A percentile compares a stretch with the other conserved stretches of the same genome.
Evolutionary conservation across 1,139 yeast genomes (phyloP).

Genomic region (Yamadazyma dushanensis): DNA sequence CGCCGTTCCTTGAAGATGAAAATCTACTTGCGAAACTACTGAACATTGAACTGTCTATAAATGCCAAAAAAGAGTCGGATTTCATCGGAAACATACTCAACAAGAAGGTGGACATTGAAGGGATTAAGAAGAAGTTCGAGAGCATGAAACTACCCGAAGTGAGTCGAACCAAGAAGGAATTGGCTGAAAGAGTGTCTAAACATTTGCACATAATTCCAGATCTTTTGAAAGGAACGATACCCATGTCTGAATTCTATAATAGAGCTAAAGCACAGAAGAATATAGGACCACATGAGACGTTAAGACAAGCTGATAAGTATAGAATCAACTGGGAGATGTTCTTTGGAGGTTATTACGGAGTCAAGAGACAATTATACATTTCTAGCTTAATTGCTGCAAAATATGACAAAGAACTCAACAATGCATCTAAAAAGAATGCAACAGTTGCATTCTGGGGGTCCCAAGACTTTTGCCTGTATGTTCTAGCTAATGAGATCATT

Average conservation of each 20-base stretch:
- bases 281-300: constrained; percentile 39
- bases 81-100: constrained; percentile 2
- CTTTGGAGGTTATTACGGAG: constrained; percentile 65
- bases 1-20: neutral
- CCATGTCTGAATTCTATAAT: constrained; percentile 48
- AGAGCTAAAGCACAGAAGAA: constrained; percentile 42
- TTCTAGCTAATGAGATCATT: constrained; percentile 64
- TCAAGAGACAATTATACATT: constrained; percentile 53
- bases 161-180: constrained; percentile 22
- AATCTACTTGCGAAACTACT: neutral
- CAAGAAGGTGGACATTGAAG: constrained; percentile 13
- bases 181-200: constrained; percentile 26
- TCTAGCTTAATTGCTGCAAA: constrained; percentile 36
- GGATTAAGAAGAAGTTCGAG: constrained; percentile 22
- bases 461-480: constrained; percentile 54
- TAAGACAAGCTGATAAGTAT: constrained; percentile 51
- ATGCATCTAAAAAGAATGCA: constrained; percentile 29
- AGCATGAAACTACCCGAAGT: constrained; percentile 26
- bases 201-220: constrained; percentile 36
- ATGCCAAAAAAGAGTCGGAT: neutral
- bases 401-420: constrained; percentile 27
- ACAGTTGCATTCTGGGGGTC: constrained; percentile 63
- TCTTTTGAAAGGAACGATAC: constrained; percentile 42
- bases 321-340: constrained; percentile 47
- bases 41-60: neutral